phyloP scores from a whole-genome alignment of 1,284 basidiomycete genomes.

The Thelephora terrestris region DNA sequence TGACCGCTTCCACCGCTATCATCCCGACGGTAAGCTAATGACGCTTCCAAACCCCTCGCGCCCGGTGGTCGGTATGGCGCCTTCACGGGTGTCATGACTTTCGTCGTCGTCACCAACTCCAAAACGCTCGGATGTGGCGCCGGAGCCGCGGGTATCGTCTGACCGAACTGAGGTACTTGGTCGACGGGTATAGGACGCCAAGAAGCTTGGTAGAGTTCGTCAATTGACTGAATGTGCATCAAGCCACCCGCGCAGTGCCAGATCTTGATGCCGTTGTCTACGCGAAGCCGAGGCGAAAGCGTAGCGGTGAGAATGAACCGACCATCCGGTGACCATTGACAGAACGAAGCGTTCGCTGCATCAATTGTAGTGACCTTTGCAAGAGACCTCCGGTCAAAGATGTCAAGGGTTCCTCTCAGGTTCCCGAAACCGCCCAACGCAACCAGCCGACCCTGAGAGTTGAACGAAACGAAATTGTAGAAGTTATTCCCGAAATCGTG shows the following conservation, averaged over 20 bases:
- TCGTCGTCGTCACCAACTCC: slow-evolving; percentile 24
- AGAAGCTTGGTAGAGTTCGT: slow-evolving; percentile 82
- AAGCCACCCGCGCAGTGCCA: slow-evolving; percentile 90
- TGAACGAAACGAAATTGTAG: slow-evolving; percentile 90
- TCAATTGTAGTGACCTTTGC: slow-evolving; percentile 82
- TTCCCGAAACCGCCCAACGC: slow-evolving; percentile 95
- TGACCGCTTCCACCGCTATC: slow-evolving; percentile 57
- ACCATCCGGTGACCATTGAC: slow-evolving; percentile 94
- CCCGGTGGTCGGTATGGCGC: slow-evolving; percentile 87
- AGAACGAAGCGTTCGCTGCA: slow-evolving; percentile 87
- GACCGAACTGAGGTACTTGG: slow-evolving; percentile 62
- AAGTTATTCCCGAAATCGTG: slow-evolving; percentile 89
- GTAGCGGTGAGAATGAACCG: slow-evolving; percentile 91
- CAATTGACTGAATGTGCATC: slow-evolving; percentile 65
- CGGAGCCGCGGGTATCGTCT: slow-evolving; percentile 67
- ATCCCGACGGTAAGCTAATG: slow-evolving; percentile 79
- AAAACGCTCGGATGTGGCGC: slow-evolving; percentile 52
- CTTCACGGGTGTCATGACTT: slow-evolving; percentile 41
- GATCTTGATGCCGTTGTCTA: slow-evolving; percentile 95
- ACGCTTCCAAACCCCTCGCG: slow-evolving; percentile 79
- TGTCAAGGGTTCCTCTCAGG: slow-evolving; percentile 85
- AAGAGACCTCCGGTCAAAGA: slow-evolving; percentile 84
- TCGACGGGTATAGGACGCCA: slow-evolving; percentile 76
- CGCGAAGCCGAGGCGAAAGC: slow-evolving; percentile 85
- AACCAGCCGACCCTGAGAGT: slow-evolving; percentile 86